A percentile compares a stretch with the other conserved stretches of the same genome.
Evolutionary conservation across 2,329 filamentous ascomycete genomes (phyloP).

Genomic region (Stemphylium vesicarium): DNA sequence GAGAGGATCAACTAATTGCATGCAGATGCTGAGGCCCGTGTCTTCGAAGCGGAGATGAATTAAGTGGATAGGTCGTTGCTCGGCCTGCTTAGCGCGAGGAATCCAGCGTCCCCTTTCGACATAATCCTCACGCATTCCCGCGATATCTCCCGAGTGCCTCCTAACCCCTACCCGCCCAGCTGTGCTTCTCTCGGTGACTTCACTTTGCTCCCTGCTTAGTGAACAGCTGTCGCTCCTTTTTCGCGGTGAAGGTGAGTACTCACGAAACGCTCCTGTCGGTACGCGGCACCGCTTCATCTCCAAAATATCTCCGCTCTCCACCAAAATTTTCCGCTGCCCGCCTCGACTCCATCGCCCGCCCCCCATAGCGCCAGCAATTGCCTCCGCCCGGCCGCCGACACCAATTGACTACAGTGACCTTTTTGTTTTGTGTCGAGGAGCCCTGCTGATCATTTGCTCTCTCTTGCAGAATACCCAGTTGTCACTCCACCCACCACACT

Average conservation of each 20-base stretch:
- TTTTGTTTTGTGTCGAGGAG: neutral
- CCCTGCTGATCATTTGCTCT: slow-evolving; percentile 24
- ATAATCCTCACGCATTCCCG: slow-evolving; percentile 29
- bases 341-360: slow-evolving; percentile 37
- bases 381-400: slow-evolving; percentile 20
- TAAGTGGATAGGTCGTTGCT: slow-evolving; percentile 34
- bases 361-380: slow-evolving; percentile 29
- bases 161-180: slow-evolving; percentile 25
- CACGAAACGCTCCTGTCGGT: slow-evolving; percentile 34
- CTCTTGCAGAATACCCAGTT: slow-evolving; percentile 11
- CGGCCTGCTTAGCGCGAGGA: slow-evolving; percentile 40
- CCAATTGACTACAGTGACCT: slow-evolving; percentile 20
- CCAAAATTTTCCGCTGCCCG: slow-evolving; percentile 45
- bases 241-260: slow-evolving; percentile 14
- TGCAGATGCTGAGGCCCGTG: slow-evolving; percentile 37
- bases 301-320: slow-evolving; percentile 35
- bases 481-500: neutral
- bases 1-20: slow-evolving; percentile 35
- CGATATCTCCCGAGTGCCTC: slow-evolving; percentile 30
- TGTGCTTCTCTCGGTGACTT: slow-evolving; percentile 36
- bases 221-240: slow-evolving; percentile 44
- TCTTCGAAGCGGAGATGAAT: slow-evolving; percentile 35
- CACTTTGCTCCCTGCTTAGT: slow-evolving; percentile 34
- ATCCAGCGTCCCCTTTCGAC: slow-evolving; percentile 40
- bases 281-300: slow-evolving; percentile 36